These are phyloP conservation scores for Pestalotiopsis sp. DNA, from an alignment of 2,329 filamentous ascomycete genomes.

Conservation along the genomic window DNA sequence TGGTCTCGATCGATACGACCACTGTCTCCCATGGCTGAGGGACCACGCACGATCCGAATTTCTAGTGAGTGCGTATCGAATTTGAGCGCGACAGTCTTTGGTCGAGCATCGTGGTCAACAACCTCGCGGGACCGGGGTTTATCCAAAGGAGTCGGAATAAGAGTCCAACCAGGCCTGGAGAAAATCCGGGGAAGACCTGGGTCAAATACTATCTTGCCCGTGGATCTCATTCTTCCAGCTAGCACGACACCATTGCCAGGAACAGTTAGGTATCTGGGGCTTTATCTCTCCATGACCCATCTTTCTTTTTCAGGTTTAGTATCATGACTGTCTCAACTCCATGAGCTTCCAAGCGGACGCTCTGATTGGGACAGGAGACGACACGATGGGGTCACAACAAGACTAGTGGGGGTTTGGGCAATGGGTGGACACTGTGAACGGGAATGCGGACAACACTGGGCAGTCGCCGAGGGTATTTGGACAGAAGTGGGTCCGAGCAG, in stretches of 20 bases:
- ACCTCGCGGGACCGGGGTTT: not conserved
- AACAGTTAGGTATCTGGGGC: conserved; percentile 9
- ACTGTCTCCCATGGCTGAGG: too few species aligned
- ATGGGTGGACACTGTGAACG: conserved; percentile 8
- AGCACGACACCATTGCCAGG: conserved; percentile 1
- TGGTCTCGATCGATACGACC: too few species aligned
- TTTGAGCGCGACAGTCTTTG: not conserved
- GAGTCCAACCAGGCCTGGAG: not conserved
- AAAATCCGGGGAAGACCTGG: conserved; percentile 13
- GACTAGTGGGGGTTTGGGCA: not conserved
- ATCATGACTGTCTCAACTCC: conserved; percentile 5
- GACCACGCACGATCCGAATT: too few species aligned
- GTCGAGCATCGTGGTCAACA: not conserved
- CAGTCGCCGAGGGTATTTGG: conserved; percentile 4
- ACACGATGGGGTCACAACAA: conserved; percentile 4
- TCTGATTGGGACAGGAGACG: conserved; percentile 9
- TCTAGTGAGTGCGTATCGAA: not conserved
- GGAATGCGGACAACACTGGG: conserved; percentile 9
- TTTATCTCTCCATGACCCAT: conserved; percentile 11
- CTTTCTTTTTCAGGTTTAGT: conserved; percentile 12
- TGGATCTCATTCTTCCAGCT: conserved; percentile 2
- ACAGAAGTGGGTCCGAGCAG: conserved; percentile 11
- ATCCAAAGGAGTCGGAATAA: not conserved
- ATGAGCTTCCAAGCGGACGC: not conserved
- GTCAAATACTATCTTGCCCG: conserved; percentile 11